Evolutionary conservation across 495 filamentous ascomycete species (phyloP).

Genomic region (Aspergillus carlsbadensis): DNA sequence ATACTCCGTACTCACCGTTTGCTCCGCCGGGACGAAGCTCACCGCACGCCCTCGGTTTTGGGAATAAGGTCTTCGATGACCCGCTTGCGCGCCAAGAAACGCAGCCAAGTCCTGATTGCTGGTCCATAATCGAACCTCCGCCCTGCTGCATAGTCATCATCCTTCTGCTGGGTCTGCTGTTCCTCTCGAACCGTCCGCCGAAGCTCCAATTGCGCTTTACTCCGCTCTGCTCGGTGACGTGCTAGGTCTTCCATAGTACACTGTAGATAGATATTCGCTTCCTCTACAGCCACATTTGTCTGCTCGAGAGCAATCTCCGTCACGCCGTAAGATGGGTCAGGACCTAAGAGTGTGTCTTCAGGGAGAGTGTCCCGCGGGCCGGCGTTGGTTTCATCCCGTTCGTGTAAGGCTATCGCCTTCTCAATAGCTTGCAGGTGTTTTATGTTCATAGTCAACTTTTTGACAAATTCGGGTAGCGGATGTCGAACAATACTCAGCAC

Average conservation of each 20-base stretch:
- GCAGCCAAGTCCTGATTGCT: constrained; percentile 44
- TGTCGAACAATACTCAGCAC: constrained; percentile 54
- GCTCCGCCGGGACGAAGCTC: not conserved
- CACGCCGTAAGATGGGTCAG: constrained; percentile 34
- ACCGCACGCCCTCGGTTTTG: not conserved
- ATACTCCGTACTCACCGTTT: not conserved
- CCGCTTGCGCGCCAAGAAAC: constrained; percentile 43
- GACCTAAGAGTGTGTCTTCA: constrained; percentile 30
- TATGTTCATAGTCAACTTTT: constrained; percentile 48
- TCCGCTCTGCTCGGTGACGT: constrained; percentile 29
- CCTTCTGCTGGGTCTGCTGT: constrained; percentile 36
- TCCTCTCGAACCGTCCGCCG: constrained; percentile 44
- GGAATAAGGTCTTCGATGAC: constrained; percentile 26
- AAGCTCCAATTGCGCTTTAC: constrained; percentile 32
- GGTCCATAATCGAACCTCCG: constrained; percentile 50
- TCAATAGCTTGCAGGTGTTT: constrained; percentile 37
- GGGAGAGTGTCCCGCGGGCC: constrained; percentile 1
- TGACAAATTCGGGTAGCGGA: constrained; percentile 42
- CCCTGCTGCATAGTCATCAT: constrained; percentile 46
- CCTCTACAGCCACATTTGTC: constrained; percentile 19
- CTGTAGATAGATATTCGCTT: constrained; percentile 18
- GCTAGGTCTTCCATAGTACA: constrained; percentile 27
- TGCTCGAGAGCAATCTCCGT: constrained; percentile 33
- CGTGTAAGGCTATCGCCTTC: constrained; percentile 26
- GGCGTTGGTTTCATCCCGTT: not conserved